phyloP scores from a whole-genome alignment of 202 grass and related monocot genomes.

The Dendrocalamus latiflorus region DNA sequence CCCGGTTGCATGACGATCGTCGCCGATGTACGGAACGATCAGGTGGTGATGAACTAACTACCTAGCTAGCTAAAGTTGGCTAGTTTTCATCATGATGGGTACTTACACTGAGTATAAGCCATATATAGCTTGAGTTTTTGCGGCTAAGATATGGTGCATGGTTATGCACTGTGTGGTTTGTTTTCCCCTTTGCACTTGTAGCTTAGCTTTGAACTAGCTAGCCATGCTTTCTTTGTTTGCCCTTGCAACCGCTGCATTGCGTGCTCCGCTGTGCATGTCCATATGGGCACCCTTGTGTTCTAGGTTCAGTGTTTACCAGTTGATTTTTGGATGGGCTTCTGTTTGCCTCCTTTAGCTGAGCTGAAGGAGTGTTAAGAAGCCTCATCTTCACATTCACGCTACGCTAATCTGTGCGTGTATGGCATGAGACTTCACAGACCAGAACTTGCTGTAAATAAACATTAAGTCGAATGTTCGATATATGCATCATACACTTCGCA shows the following conservation, averaged over 20 bases:
- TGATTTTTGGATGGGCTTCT: conserved; percentile 7
- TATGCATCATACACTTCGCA: neutral
- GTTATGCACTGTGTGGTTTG: neutral
- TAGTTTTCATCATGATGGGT: neutral
- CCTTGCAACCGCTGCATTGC: neutral
- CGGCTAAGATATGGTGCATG: neutral
- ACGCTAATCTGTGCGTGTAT: neutral
- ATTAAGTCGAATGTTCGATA: neutral
- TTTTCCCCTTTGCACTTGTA: neutral
- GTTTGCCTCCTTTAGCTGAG: neutral
- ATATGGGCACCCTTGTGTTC: too few relatives aligned
- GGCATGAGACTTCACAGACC: neutral
- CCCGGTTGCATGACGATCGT: neutral
- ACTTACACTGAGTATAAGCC: neutral
- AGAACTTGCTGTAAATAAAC: neutral
- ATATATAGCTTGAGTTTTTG: neutral
- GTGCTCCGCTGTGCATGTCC: neutral
- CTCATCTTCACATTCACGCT: neutral
- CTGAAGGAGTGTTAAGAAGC: neutral
- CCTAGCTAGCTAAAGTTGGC: neutral
- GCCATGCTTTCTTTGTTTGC: neutral
- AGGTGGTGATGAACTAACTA: conserved; percentile 1
- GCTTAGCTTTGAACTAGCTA: neutral
- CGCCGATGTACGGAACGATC: neutral
- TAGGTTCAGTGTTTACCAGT: neutral